phyloP scores from a whole-genome alignment of 202 grass and related monocot species.

The Saccharum hybrid region DNA sequence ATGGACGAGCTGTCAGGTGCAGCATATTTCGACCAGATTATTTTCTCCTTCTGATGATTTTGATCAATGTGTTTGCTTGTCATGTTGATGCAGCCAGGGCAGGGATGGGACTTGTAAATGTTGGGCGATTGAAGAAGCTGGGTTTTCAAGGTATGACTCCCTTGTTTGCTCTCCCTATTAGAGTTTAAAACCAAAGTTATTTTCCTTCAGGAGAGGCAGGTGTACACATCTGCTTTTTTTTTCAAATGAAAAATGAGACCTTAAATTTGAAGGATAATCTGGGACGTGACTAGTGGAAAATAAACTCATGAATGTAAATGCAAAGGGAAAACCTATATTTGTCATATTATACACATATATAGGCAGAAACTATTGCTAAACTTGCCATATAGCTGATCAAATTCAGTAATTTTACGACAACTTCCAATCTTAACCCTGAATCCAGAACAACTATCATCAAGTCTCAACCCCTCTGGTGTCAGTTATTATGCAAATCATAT shows the following conservation, averaged over 20 bases:
- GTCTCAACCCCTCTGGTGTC: neutral
- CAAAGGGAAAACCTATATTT: neutral
- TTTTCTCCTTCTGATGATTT: slow-evolving; percentile 7
- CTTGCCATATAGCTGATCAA: neutral
- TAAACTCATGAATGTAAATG: slow-evolving; percentile 16
- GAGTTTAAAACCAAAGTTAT: neutral
- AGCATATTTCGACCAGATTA: slow-evolving; percentile 8
- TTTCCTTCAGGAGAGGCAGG: neutral
- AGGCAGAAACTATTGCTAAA: slow-evolving; percentile 3
- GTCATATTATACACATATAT: neutral
- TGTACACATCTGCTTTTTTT: neutral
- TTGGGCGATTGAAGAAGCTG: slow-evolving; percentile 80
- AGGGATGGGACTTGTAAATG: slow-evolving; percentile 96
- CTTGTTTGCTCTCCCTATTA: slow-evolving; percentile 11
- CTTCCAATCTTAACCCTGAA: slow-evolving; percentile 1
- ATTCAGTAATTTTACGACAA: neutral
- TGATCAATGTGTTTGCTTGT: slow-evolving; percentile 31
- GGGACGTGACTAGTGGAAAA: slow-evolving; percentile 16
- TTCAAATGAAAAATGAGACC: neutral
- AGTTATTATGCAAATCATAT: neutral
- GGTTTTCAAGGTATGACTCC: slow-evolving; percentile 65
- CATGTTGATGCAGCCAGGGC: slow-evolving; percentile 63
- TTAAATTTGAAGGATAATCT: slow-evolving; percentile 12
- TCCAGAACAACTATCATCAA: neutral
- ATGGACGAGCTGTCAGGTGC: neutral